phyloP scores from a whole-genome alignment of 345 rosid species.

The Gossypium rotundifolium region DNA sequence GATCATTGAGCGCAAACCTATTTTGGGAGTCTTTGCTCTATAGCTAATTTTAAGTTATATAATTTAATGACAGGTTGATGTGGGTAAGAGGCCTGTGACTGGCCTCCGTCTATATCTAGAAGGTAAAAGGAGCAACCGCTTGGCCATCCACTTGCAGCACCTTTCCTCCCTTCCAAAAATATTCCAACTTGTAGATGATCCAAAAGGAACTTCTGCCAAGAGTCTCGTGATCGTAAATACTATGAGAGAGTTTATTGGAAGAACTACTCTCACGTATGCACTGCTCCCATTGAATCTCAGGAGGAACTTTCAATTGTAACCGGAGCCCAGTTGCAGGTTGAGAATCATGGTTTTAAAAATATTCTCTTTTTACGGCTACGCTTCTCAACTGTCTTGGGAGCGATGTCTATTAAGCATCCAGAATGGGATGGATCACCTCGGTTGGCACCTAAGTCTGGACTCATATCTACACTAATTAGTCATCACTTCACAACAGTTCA shows the following conservation, averaged over 20 bases:
- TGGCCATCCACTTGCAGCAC: slow-evolving; percentile 90
- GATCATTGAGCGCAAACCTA: not conserved
- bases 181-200: slow-evolving; percentile 73
- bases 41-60: not conserved
- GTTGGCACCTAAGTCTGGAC: slow-evolving; percentile 67
- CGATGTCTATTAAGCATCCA: slow-evolving; percentile 44
- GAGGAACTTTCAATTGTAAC: slow-evolving; percentile 78
- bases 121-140: slow-evolving; percentile 76
- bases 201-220: slow-evolving; percentile 39
- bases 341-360: slow-evolving; percentile 74
- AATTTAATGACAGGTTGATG: slow-evolving; percentile 64
- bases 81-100: slow-evolving; percentile 88
- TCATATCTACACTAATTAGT: slow-evolving; percentile 83
- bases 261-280: slow-evolving; percentile 89
- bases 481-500: slow-evolving; percentile 83
- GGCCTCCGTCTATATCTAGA: slow-evolving; percentile 94
- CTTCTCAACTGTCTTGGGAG: slow-evolving; percentile 66
- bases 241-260: slow-evolving; percentile 94
- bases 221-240: slow-evolving; percentile 55
- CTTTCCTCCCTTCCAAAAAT: slow-evolving; percentile 90
- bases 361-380: slow-evolving; percentile 76
- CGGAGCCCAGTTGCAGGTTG: slow-evolving; percentile 86
- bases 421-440: slow-evolving; percentile 95
- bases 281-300: slow-evolving; percentile 78
- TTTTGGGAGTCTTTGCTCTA: not conserved